phyloP scores from a whole-genome alignment of 2,329 filamentous ascomycete genomes.

The Arthroderma sp. region DNA sequence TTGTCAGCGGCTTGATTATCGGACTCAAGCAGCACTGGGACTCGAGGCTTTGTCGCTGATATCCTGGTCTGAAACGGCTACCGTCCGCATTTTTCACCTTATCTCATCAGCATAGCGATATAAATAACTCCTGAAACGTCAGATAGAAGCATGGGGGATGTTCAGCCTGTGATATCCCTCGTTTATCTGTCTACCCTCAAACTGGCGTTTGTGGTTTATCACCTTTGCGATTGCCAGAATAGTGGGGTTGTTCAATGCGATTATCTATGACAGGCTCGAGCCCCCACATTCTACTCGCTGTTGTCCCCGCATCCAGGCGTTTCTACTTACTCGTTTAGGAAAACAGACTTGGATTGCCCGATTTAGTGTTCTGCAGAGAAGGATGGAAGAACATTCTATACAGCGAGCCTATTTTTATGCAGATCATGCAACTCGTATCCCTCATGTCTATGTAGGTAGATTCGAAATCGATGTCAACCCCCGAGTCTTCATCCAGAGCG shows the following conservation, averaged over 20 bases:
- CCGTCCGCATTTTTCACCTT: neutral
- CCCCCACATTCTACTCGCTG: neutral
- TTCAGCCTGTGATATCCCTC: neutral
- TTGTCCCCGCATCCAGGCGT: neutral
- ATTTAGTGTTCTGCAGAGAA: neutral
- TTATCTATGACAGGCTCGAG: neutral
- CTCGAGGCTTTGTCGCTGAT: neutral
- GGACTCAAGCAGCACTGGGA: constrained; percentile 6
- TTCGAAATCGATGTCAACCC: neutral
- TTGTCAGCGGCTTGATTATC: constrained; percentile 31
- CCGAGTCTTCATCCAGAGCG: neutral
- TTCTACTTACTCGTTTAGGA: neutral
- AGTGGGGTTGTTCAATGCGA: neutral
- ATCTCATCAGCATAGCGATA: neutral
- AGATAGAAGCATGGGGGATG: neutral
- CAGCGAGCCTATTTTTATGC: neutral
- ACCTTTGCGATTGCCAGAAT: neutral
- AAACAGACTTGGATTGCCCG: neutral
- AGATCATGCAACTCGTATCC: neutral
- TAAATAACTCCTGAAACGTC: neutral
- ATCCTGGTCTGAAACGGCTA: neutral
- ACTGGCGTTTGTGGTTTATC: neutral
- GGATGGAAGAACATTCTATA: neutral
- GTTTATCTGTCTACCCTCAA: neutral
- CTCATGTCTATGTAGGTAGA: neutral